Evolutionary conservation across 1,139 yeast species (phyloP).

Genomic region (Hanseniaspora sp.): DNA sequence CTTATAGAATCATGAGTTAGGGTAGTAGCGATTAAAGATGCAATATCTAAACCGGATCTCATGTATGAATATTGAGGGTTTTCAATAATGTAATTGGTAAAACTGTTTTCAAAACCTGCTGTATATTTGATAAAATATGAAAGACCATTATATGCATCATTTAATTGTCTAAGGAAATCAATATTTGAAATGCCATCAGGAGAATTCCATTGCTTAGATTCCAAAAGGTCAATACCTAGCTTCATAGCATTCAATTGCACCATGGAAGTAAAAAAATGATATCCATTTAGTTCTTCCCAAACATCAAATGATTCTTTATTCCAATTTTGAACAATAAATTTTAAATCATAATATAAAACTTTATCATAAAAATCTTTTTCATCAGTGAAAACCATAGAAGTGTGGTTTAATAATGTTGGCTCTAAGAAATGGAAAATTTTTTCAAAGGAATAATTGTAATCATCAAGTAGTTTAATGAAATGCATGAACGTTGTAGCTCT

Average conservation of each 20-base stretch:
- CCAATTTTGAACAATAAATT: constrained; percentile 59
- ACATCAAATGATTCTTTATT: constrained; percentile 58
- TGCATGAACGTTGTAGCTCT: constrained; percentile 55
- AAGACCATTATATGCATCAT: constrained; percentile 20
- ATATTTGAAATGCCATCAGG: constrained; percentile 10
- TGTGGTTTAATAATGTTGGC: constrained; percentile 3
- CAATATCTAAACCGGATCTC: constrained; percentile 72
- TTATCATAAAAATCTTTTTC: constrained; percentile 36
- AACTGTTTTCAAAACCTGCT: constrained; percentile 38
- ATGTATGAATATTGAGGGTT: constrained; percentile 44
- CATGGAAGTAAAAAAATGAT: constrained; percentile 68
- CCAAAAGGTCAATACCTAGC: constrained; percentile 37
- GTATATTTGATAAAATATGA: constrained; percentile 29
- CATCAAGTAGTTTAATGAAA: constrained; percentile 39
- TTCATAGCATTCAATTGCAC: constrained; percentile 61
- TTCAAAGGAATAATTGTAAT: constrained; percentile 27
- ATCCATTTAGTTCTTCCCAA: constrained; percentile 79
- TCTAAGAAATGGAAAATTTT: constrained; percentile 22
- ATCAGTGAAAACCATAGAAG: constrained; percentile 19
- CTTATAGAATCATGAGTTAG: constrained; percentile 48
- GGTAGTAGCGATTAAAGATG: constrained; percentile 58
- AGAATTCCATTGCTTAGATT: constrained; percentile 23
- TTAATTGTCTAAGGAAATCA: constrained; percentile 13
- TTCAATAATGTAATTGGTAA: constrained; percentile 52
- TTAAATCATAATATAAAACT: constrained; percentile 60